A percentile compares a stretch with the other conserved stretches of the same genome.
Conservation (phyloP, 2,329 filamentous ascomycete species). For the Claviceps paspali region DNA sequence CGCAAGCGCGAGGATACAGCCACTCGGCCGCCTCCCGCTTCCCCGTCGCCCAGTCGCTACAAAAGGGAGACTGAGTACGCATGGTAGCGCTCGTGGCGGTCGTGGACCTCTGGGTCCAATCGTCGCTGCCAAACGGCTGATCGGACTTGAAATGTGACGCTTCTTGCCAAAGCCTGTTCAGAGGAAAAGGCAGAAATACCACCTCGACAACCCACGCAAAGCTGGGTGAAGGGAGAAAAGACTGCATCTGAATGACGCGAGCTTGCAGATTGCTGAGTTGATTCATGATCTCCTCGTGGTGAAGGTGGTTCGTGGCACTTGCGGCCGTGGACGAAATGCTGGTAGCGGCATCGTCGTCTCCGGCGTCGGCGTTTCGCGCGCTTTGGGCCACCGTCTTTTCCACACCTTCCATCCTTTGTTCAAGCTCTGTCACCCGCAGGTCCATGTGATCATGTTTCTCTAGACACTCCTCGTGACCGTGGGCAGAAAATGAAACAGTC, state of each 20-base stretch:
- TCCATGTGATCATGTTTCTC: conserved; percentile 54
- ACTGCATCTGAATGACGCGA: conserved; percentile 41
- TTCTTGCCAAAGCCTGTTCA: conserved; percentile 40
- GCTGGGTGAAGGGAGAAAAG: conserved; percentile 41
- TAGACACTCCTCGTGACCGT: conserved; percentile 52
- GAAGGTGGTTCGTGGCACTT: conserved; percentile 23
- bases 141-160: conserved; percentile 31
- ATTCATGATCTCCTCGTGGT: conserved; percentile 30
- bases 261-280: conserved; percentile 35
- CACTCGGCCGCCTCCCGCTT: conserved; percentile 37
- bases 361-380: conserved; percentile 21
- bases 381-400: conserved; percentile 39
- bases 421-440: conserved; percentile 52
- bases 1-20: conserved; percentile 54
- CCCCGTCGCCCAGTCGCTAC: conserved; percentile 29
- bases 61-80: conserved; percentile 32
- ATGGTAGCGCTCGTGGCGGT: conserved; percentile 27
- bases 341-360: conserved; percentile 26
- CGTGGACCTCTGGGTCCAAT: conserved; percentile 40
- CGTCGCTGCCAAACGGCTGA: conserved; percentile 23
- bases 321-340: conserved; percentile 33
- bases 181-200: conserved; percentile 55
- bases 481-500: conserved; percentile 50
- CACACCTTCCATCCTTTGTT: conserved; percentile 45
- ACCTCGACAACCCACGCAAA: conserved; percentile 64